These are phyloP conservation scores for Schizopora paradoxa DNA, from an alignment of 1,284 basidiomycete genomes.

Conservation along the genomic window DNA sequence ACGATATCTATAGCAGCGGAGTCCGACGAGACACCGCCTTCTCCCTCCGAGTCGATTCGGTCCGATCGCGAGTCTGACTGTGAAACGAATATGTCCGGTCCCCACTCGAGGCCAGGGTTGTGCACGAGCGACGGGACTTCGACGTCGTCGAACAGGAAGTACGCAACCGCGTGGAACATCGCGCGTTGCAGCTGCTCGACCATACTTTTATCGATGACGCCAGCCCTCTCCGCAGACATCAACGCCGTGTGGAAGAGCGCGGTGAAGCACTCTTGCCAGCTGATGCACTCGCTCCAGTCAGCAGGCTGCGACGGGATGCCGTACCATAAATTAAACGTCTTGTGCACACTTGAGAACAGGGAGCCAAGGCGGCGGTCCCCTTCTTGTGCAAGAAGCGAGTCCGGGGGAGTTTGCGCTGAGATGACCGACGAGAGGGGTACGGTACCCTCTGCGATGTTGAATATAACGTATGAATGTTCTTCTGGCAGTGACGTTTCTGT, in stretches of 20 bases:
- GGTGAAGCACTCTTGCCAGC: conserved; percentile 71
- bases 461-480: conserved; percentile 22
- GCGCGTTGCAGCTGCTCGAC: conserved; percentile 40
- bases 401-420: conserved; percentile 34
- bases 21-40: too few species aligned
- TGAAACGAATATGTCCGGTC: conserved; percentile 44
- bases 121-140: conserved; percentile 61
- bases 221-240: conserved; percentile 25
- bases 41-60: conserved; percentile 24
- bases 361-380: conserved; percentile 53
- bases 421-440: conserved; percentile 32
- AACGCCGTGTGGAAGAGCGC: conserved; percentile 50
- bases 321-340: conserved; percentile 64
- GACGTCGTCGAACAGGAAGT: conserved; percentile 69
- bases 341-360: conserved; percentile 55
- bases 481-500: too few species aligned
- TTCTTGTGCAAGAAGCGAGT: too few species aligned
- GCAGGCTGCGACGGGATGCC: conserved; percentile 39
- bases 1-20: too few species aligned
- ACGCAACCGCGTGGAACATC: conserved; percentile 64
- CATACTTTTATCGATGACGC: conserved; percentile 20
- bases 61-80: too few species aligned
- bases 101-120: conserved; percentile 43
- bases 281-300: conserved; percentile 41
- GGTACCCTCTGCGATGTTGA: conserved; percentile 1